Evolutionary conservation across 2,329 filamentous ascomycete species (phyloP).

Genomic region (Phaeomoniella chlamydospora): DNA sequence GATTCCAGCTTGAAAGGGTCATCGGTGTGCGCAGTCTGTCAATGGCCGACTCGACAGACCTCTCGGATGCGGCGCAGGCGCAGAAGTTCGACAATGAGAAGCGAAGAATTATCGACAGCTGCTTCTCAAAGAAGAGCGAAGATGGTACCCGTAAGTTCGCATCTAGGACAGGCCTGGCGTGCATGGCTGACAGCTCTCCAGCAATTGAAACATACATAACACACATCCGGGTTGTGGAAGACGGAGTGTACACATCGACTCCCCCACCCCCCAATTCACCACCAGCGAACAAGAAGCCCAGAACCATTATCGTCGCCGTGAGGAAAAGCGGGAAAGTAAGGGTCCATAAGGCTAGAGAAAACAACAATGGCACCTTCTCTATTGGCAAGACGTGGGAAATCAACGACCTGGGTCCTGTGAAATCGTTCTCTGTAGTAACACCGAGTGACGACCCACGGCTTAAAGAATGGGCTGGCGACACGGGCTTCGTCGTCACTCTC

Average conservation of each 20-base stretch:
- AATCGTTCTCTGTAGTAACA: conserved; percentile 58
- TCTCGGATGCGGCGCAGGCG: conserved; percentile 41
- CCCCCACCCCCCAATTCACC: conserved; percentile 71
- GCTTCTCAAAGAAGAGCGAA: conserved; percentile 77
- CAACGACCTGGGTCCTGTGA: conserved; percentile 72
- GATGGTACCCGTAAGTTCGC: conserved; percentile 63
- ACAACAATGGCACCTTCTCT: conserved; percentile 82
- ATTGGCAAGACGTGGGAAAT: conserved; percentile 98
- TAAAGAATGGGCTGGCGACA: conserved; percentile 64
- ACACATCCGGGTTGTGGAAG: conserved; percentile 84
- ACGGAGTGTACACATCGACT: conserved; percentile 63
- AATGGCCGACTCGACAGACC: conserved; percentile 7
- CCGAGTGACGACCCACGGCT: conserved; percentile 45
- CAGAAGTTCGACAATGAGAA: conserved; percentile 96
- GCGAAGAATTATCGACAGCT: conserved; percentile 82
- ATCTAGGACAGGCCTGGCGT: conserved; percentile 6
- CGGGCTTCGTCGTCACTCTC: conserved; percentile 76
- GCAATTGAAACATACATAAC: conserved; percentile 94
- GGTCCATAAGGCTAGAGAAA: conserved; percentile 95
- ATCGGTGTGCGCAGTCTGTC: not conserved
- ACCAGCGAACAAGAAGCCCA: conserved; percentile 65
- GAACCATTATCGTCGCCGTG: conserved; percentile 86
- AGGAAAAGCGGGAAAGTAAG: conserved; percentile 83
- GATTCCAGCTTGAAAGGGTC: not conserved
- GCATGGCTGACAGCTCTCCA: conserved; percentile 20